A percentile compares a stretch with the other conserved stretches of the same genome.
These are phyloP conservation scores for Cladophialophora exuberans DNA, from an alignment of 2,329 filamentous ascomycete genomes.

Conservation along the genomic window DNA sequence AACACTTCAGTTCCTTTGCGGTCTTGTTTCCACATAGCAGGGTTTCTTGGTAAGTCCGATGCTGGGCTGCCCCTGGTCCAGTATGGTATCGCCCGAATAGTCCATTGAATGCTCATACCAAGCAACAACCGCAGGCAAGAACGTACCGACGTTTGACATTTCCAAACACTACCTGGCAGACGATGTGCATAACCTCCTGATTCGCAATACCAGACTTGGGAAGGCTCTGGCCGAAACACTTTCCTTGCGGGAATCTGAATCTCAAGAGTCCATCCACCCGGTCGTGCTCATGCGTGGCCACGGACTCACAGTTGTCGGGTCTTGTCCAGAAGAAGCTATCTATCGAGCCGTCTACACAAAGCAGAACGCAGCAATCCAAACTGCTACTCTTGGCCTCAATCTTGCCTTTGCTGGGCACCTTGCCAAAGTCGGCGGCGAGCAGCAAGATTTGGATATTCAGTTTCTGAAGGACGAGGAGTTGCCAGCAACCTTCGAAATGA, in stretches of 20 bases:
- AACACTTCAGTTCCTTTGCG: constrained; percentile 45
- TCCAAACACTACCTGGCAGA: constrained; percentile 31
- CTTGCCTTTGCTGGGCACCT: not conserved
- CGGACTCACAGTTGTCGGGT: constrained; percentile 47
- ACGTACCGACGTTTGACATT: constrained; percentile 40
- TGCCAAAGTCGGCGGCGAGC: too few species aligned
- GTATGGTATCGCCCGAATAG: too few species aligned
- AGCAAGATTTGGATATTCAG: too few species aligned
- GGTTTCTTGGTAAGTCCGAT: too few species aligned
- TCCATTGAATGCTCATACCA: too few species aligned
- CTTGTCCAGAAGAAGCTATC: constrained; percentile 45
- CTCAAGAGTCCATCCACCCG: constrained; percentile 5
- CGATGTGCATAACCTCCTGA: constrained; percentile 44
- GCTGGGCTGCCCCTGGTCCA: constrained; percentile 36
- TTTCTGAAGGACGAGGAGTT: constrained; percentile 20
- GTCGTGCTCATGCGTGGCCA: constrained; percentile 52
- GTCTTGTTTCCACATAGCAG: constrained; percentile 49
- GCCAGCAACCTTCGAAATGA: constrained; percentile 8
- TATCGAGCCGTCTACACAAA: constrained; percentile 49
- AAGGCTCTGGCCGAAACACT: constrained; percentile 41
- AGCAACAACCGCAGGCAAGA: too few species aligned
- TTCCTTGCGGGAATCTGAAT: constrained; percentile 19
- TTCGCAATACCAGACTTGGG: constrained; percentile 42
- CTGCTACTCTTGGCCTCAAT: constrained; percentile 24
- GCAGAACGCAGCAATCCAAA: constrained; percentile 48